phyloP scores from a whole-genome alignment of 2,329 filamentous ascomycete species.

The Phoma herbarum region DNA sequence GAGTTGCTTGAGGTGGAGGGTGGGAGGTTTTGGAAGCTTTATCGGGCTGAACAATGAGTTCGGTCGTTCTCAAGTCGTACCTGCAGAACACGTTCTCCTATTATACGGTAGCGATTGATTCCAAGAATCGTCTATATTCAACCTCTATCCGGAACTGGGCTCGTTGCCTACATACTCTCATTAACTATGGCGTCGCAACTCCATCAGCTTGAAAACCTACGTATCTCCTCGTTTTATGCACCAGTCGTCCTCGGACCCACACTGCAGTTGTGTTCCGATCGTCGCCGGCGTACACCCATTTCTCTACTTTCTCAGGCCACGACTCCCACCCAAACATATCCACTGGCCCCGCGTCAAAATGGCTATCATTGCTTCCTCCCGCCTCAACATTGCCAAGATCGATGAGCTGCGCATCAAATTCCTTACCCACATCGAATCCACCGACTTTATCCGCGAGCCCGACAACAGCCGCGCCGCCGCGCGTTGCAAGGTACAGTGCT shows the following conservation, averaged over 20 bases:
- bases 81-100: neutral
- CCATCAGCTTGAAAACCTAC: constrained; percentile 3
- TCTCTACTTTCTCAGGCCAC: constrained; percentile 86
- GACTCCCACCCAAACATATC: constrained; percentile 91
- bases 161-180: neutral
- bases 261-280: constrained; percentile 89
- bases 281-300: constrained; percentile 95
- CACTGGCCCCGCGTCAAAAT: constrained; percentile 69
- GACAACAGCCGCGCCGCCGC: constrained; percentile 85
- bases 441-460: constrained; percentile 77
- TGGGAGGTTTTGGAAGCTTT: neutral
- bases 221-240: constrained; percentile 63
- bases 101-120: neutral
- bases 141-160: neutral
- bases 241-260: constrained; percentile 86
- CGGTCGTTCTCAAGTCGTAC: neutral
- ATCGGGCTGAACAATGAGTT: neutral
- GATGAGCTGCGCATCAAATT: constrained; percentile 91
- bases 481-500: constrained; percentile 83
- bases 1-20: neutral
- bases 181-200: constrained; percentile 7
- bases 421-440: constrained; percentile 83
- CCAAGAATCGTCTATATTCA: neutral
- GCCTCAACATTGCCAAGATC: constrained; percentile 61
- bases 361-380: constrained; percentile 44